These are phyloP conservation scores for Venturia carpophila DNA, from an alignment of 2,329 filamentous ascomycete species.

Conservation along the genomic window DNA sequence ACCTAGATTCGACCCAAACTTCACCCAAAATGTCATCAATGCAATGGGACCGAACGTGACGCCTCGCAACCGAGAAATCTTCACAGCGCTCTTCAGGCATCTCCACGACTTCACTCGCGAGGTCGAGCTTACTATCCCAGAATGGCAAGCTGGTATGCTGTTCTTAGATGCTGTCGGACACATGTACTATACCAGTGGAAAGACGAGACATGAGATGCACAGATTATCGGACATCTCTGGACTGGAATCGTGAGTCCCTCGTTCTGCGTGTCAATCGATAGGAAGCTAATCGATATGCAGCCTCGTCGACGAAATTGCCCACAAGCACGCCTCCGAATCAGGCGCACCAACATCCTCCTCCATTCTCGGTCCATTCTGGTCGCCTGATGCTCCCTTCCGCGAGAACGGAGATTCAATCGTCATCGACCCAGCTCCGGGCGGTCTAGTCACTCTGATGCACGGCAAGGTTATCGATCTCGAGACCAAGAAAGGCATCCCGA, in stretches of 20 bases:
- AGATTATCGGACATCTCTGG: constrained; percentile 66
- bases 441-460: constrained; percentile 59
- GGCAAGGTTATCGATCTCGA: constrained; percentile 57
- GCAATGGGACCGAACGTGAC: constrained; percentile 63
- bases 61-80: constrained; percentile 56
- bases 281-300: constrained; percentile 29
- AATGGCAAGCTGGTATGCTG: constrained; percentile 68
- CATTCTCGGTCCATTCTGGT: constrained; percentile 74
- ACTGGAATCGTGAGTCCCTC: constrained; percentile 55
- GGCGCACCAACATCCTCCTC: constrained; percentile 63
- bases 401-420: constrained; percentile 59
- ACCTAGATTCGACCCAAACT: constrained; percentile 60
- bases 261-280: neutral
- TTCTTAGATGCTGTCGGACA: constrained; percentile 70
- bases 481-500: constrained; percentile 57
- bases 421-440: constrained; percentile 49
- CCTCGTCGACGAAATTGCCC: constrained; percentile 59
- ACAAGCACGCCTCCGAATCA: constrained; percentile 55
- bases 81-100: constrained; percentile 59
- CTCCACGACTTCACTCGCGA: constrained; percentile 74
- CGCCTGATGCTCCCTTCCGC: constrained; percentile 64
- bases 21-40: constrained; percentile 66
- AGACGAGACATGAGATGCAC: constrained; percentile 66
- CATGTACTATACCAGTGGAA: constrained; percentile 44
- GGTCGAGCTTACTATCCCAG: constrained; percentile 66